Percentiles rank a stretch among this genome's conserved stretches.
Conservation (phyloP, 75 land plant species). For the Gnetum montanum region DNA sequence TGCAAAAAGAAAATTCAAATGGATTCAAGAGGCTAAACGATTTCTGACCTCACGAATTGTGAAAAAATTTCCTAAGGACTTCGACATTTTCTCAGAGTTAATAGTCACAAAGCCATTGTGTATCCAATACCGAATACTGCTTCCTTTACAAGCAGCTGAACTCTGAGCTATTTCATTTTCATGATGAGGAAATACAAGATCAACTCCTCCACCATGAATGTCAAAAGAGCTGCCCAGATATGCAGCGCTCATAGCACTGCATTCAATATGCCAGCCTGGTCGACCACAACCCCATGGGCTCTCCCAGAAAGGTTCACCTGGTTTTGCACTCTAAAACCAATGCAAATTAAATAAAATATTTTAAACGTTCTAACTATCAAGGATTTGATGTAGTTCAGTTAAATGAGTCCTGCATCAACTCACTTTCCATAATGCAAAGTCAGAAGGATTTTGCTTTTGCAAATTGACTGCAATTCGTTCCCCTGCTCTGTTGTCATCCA, state of each 20-base stretch:
- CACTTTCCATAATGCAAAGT: constrained; percentile 98
- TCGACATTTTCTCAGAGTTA: constrained; percentile 91
- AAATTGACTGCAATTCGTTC: constrained; percentile 81
- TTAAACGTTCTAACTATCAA: background rate
- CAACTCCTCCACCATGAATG: constrained; percentile 98
- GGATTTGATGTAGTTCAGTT: background rate
- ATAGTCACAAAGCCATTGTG: constrained; percentile 96
- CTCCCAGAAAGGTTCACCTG: constrained; percentile 90
- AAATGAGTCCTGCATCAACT: constrained; percentile 16
- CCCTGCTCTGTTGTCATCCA: constrained; percentile 84
- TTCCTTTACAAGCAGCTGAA: constrained; percentile 76
- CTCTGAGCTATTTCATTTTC: constrained; percentile 99
- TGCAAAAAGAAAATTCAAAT: background rate
- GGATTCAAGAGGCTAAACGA: background rate
- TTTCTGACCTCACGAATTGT: constrained; percentile 85
- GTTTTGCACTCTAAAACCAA: constrained; percentile 77
- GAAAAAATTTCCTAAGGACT: constrained; percentile 91
- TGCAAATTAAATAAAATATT: no score
- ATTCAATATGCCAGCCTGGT: constrained; percentile 99
- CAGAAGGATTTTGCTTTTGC: constrained; percentile 81
- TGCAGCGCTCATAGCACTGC: constrained; percentile 96
- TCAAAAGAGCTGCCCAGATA: constrained; percentile 72
- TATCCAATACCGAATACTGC: constrained; percentile 74
- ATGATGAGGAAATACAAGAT: constrained; percentile 94
- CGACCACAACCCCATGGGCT: constrained; percentile 97